Evolutionary conservation across 495 filamentous ascomycete genomes (phyloP).

Genomic region (Peziza echinospora): DNA sequence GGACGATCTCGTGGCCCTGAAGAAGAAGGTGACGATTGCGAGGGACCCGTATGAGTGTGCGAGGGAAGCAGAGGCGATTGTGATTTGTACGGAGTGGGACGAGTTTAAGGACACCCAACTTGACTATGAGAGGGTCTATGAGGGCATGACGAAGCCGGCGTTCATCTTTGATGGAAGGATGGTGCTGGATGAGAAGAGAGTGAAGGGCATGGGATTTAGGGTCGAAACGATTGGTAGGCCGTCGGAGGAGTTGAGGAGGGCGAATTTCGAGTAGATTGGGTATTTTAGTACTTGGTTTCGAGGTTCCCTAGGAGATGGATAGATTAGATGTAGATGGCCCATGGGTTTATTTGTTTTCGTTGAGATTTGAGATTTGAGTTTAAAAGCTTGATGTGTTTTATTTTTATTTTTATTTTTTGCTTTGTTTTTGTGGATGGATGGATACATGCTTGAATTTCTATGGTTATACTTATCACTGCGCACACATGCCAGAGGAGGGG

Average conservation of each 20-base stretch:
- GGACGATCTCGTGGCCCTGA: conserved; percentile 13
- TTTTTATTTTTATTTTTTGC: too few relatives aligned
- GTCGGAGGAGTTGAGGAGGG: neutral
- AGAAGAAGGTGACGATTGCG: conserved; percentile 24
- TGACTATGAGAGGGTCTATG: conserved; percentile 20
- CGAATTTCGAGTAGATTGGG: neutral
- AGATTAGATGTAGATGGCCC: too few relatives aligned
- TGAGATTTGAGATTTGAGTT: too few relatives aligned
- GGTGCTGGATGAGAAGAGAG: conserved; percentile 32
- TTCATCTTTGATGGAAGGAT: conserved; percentile 54
- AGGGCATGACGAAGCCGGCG: conserved; percentile 40
- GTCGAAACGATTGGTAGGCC: conserved; percentile 29
- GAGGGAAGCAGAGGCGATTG: conserved; percentile 28
- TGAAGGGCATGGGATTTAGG: conserved; percentile 35
- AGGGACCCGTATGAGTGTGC: conserved; percentile 34
- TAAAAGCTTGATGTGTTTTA: too few relatives aligned
- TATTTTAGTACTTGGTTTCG: too few relatives aligned
- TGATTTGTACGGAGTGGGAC: conserved; percentile 45
- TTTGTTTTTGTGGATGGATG: too few relatives aligned
- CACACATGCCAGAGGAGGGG: too few relatives aligned
- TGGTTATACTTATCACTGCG: too few relatives aligned
- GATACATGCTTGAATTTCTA: too few relatives aligned
- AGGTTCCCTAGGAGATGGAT: too few relatives aligned
- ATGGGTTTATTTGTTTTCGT: too few relatives aligned
- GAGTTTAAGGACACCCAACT: conserved; percentile 29